These are phyloP conservation scores for Lactifluus pinguis DNA, from an alignment of 768 basidiomycete genomes.

Conservation along the genomic window DNA sequence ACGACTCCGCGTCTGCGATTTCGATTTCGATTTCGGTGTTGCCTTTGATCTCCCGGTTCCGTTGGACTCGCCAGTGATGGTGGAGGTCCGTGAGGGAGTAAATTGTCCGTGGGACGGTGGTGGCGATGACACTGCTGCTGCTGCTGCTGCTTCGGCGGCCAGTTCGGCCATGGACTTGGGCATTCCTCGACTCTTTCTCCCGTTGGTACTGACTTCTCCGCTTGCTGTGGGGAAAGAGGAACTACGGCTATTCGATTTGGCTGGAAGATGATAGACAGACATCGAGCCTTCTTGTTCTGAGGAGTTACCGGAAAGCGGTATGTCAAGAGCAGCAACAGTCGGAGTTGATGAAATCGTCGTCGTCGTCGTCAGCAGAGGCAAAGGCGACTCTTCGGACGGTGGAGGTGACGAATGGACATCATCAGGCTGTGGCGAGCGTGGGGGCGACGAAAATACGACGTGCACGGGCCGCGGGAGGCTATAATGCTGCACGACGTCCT, in stretches of 20 bases:
- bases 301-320: neutral
- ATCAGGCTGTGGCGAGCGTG: constrained; percentile 1
- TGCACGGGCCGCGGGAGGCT: constrained; percentile 52
- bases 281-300: constrained; percentile 16
- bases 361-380: neutral
- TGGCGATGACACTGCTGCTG: constrained; percentile 3
- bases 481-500: constrained; percentile 66
- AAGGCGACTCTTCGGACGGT: neutral
- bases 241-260: no score
- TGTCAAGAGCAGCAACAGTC: neutral
- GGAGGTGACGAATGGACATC: neutral
- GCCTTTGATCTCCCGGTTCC: neutral
- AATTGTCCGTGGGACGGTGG: no score
- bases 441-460: constrained; percentile 18
- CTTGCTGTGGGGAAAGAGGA: no score
- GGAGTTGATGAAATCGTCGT: neutral
- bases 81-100: neutral
- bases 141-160: constrained; percentile 11
- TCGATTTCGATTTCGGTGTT: neutral
- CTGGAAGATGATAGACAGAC: neutral
- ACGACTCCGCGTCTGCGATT: neutral
- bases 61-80: neutral
- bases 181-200: neutral
- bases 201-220: neutral
- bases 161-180: constrained; percentile 17